Evolutionary conservation across 2,329 filamentous ascomycete genomes (phyloP).

Genomic region (Curvularia sp.): DNA sequence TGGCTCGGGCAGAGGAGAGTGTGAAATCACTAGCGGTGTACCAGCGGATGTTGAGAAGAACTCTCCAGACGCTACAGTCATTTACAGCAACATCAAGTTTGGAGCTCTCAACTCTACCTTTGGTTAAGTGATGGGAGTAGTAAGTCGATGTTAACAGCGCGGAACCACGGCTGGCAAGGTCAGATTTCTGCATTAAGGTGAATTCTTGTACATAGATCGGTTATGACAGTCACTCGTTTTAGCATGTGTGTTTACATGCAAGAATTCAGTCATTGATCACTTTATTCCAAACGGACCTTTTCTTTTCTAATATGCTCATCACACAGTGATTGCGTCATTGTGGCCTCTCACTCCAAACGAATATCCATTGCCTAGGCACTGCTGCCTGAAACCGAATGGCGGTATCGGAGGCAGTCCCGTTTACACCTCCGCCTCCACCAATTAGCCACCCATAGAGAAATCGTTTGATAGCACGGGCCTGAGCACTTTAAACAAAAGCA

Average conservation of each 20-base stretch:
- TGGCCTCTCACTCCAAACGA: no score
- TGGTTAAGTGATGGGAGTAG: constrained; percentile 5
- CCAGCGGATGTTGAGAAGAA: constrained; percentile 40
- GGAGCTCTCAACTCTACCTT: constrained; percentile 43
- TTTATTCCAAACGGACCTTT: not conserved
- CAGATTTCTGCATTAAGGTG: not conserved
- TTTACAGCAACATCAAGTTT: constrained; percentile 42
- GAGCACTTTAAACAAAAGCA: no score
- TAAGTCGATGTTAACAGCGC: not conserved
- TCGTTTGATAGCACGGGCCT: no score
- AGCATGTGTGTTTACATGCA: not conserved
- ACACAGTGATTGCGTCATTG: not conserved
- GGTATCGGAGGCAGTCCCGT: no score
- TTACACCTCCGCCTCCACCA: no score
- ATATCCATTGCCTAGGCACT: no score
- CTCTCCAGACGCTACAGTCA: constrained; percentile 31
- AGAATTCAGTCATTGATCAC: not conserved
- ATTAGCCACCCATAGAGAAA: no score
- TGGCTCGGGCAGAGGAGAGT: constrained; percentile 43
- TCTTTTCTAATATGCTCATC: not conserved
- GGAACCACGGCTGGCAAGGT: not conserved
- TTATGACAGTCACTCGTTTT: constrained; percentile 1
- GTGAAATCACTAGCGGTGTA: constrained; percentile 33
- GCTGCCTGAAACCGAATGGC: no score
- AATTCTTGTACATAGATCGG: not conserved